Conservation (phyloP, 257 asterid species). For the Salvia hispanica region DNA sequence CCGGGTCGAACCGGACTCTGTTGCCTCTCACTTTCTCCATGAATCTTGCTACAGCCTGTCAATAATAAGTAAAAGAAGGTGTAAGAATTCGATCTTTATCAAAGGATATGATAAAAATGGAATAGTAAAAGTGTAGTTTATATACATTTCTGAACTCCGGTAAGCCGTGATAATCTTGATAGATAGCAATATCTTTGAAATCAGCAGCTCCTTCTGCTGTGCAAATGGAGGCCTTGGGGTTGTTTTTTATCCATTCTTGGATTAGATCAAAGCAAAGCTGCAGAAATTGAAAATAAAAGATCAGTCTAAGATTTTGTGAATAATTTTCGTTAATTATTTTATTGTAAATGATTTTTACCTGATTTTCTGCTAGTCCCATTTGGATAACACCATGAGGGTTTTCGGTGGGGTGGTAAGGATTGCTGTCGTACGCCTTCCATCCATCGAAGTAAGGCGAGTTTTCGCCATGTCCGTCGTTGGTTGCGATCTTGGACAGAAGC, state of each 20-base stretch:
- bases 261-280: conserved; percentile 72
- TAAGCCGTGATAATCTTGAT: conserved; percentile 77
- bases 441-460: conserved; percentile 71
- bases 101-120: neutral
- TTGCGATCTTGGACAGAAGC: conserved; percentile 55
- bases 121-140: too few relatives aligned
- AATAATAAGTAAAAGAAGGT: neutral
- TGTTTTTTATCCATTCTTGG: conserved; percentile 57
- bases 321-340: neutral
- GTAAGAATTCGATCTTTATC: neutral
- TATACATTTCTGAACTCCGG: conserved; percentile 74
- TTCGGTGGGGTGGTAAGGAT: conserved; percentile 56
- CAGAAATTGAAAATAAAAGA: neutral
- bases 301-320: too few relatives aligned
- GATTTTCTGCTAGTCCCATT: conserved; percentile 76
- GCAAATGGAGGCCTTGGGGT: conserved; percentile 64
- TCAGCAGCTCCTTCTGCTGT: conserved; percentile 52
- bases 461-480: conserved; percentile 68
- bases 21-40: conserved; percentile 86
- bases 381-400: conserved; percentile 69
- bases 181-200: conserved; percentile 63
- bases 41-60: conserved; percentile 81
- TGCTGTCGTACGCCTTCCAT: conserved; percentile 66
- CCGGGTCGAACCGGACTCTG: conserved; percentile 64
- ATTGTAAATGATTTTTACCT: conserved; percentile 39